Percentiles rank a stretch among this genome's conserved stretches.
Conservation (phyloP, 345 rosid genomes). For the Arabis hirsuta region DNA sequence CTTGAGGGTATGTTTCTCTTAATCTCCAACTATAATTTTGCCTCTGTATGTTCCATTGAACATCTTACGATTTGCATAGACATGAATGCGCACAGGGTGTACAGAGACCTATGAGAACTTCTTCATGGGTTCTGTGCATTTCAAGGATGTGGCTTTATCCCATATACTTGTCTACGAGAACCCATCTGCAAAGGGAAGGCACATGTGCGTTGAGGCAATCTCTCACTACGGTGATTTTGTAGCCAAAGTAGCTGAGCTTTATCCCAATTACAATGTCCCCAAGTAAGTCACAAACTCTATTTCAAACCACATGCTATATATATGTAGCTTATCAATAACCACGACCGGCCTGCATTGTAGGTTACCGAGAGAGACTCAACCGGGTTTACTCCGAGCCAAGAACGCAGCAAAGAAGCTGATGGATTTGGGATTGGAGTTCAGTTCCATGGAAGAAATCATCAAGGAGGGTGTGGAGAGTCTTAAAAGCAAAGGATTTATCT, state of each 20-base stretch:
- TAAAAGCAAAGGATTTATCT: slow-evolving; percentile 71
- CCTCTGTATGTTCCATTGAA: too few species aligned
- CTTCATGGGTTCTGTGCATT: slow-evolving; percentile 91
- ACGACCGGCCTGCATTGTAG: slow-evolving; percentile 22
- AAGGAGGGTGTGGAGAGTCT: slow-evolving; percentile 78
- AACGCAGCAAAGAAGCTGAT: slow-evolving; percentile 71
- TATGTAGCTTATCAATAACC: not conserved
- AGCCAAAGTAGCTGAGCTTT: slow-evolving; percentile 90
- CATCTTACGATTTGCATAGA: too few species aligned
- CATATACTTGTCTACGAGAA: slow-evolving; percentile 90
- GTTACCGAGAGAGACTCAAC: slow-evolving; percentile 81
- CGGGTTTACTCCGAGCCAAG: slow-evolving; percentile 72
- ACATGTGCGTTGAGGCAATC: slow-evolving; percentile 83
- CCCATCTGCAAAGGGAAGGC: slow-evolving; percentile 77
- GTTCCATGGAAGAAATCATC: slow-evolving; percentile 82
- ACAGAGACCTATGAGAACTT: slow-evolving; percentile 71
- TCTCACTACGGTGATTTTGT: slow-evolving; percentile 90
- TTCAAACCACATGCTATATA: not conserved
- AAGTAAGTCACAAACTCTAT: slow-evolving; percentile 50
- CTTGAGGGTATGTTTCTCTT: slow-evolving; percentile 58
- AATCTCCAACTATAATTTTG: not conserved
- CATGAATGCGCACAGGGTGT: slow-evolving; percentile 59
- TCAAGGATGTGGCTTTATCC: slow-evolving; percentile 87
- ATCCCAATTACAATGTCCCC: slow-evolving; percentile 80
- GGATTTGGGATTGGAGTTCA: slow-evolving; percentile 76